A percentile compares a stretch with the other conserved stretches of the same genome.
These are phyloP conservation scores for Alternaria incomplexa DNA, from an alignment of 2,329 filamentous ascomycete species.

Conservation along the genomic window DNA sequence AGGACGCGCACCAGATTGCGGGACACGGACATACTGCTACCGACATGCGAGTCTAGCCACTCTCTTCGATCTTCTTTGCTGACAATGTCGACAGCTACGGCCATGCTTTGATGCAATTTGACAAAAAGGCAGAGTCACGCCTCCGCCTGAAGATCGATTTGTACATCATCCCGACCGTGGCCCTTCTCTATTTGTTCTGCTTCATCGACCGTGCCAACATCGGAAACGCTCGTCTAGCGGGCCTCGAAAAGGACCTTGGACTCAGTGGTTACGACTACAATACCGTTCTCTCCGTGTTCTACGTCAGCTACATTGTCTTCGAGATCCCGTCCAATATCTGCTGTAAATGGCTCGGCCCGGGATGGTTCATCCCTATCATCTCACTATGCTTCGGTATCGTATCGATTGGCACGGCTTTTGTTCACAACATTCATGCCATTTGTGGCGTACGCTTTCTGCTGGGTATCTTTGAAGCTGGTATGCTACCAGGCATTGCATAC, in stretches of 20 bases:
- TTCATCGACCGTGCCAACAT: slow-evolving; percentile 79
- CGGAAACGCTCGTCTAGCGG: slow-evolving; percentile 72
- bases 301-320: slow-evolving; percentile 69
- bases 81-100: slow-evolving; percentile 34
- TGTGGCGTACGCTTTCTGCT: slow-evolving; percentile 71
- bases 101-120: slow-evolving; percentile 52
- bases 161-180: slow-evolving; percentile 68
- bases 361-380: slow-evolving; percentile 71
- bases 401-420: slow-evolving; percentile 71
- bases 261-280: slow-evolving; percentile 73
- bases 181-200: slow-evolving; percentile 73
- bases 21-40: slow-evolving; percentile 40
- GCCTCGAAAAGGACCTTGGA: slow-evolving; percentile 66
- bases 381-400: slow-evolving; percentile 68
- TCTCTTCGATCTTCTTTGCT: background rate
- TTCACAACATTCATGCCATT: slow-evolving; percentile 58
- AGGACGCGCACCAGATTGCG: slow-evolving; percentile 32
- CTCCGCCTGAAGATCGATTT: slow-evolving; percentile 70
- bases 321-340: slow-evolving; percentile 69
- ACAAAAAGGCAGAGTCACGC: slow-evolving; percentile 62
- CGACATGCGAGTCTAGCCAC: slow-evolving; percentile 30
- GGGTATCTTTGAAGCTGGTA: slow-evolving; percentile 72
- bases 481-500: slow-evolving; percentile 77
- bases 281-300: slow-evolving; percentile 70
- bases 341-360: slow-evolving; percentile 75